Conservation (phyloP, 2,329 filamentous ascomycete genomes). For the Colletotrichum theobromicola region DNA sequence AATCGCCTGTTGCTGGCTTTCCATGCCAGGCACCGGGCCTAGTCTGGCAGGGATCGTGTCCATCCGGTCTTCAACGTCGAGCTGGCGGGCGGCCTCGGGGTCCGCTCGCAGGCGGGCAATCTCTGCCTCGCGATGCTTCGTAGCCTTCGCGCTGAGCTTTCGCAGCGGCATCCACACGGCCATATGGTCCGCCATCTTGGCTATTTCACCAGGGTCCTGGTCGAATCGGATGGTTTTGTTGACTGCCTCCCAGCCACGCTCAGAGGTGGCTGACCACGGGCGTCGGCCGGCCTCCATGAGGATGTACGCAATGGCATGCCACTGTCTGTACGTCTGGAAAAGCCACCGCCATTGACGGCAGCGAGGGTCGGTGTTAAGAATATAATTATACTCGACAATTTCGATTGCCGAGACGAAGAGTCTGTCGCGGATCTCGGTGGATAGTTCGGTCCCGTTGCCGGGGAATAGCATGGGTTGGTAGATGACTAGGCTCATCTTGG, state of each 20-base stretch:
- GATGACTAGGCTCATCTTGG: constrained; percentile 79
- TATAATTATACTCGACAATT: constrained; percentile 71
- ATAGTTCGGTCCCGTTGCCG: constrained; percentile 59
- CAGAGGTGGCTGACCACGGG: constrained; percentile 54
- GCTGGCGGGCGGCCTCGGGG: constrained; percentile 50
- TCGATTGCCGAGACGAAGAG: constrained; percentile 77
- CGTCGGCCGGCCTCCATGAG: constrained; percentile 51
- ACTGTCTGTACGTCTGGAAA: constrained; percentile 56
- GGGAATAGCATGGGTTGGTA: constrained; percentile 75
- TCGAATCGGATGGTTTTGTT: constrained; percentile 40
- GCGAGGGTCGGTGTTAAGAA: constrained; percentile 65
- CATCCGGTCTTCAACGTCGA: constrained; percentile 55
- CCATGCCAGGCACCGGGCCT: constrained; percentile 51
- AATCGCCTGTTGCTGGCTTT: constrained; percentile 49
- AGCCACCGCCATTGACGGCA: constrained; percentile 54
- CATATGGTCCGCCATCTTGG: constrained; percentile 49
- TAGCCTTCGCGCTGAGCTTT: constrained; percentile 58
- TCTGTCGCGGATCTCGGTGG: constrained; percentile 68
- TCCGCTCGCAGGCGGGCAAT: constrained; percentile 53
- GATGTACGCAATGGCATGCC: constrained; percentile 56
- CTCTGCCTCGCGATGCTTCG: constrained; percentile 56
- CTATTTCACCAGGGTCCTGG: constrained; percentile 45
- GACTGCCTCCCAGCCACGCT: constrained; percentile 55
- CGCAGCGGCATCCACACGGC: constrained; percentile 60
- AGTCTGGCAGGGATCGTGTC: constrained; percentile 51